phyloP scores from a whole-genome alignment of 73 alveolate genomes.

The Paramecium sexaurelia region DNA sequence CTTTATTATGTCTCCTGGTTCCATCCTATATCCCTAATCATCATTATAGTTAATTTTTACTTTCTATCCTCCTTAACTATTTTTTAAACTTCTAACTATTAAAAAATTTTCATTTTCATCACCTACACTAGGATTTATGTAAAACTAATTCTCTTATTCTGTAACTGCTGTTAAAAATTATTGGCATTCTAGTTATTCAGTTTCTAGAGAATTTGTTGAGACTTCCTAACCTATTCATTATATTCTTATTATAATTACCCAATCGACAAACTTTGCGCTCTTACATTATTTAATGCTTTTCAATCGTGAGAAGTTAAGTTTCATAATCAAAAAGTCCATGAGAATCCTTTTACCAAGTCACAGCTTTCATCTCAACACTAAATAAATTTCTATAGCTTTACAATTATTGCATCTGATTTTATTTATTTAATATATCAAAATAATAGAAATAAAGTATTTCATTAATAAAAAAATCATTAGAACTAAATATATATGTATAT shows the following conservation, averaged over 20 bases:
- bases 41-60: neutral
- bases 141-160: neutral
- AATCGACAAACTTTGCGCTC: constrained; percentile 16
- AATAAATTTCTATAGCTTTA: neutral
- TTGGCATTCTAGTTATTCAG: neutral
- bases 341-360: constrained; percentile 67
- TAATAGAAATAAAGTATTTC: neutral
- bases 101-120: constrained; percentile 32
- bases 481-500: too few species aligned
- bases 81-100: constrained; percentile 55
- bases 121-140: constrained; percentile 19
- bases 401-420: neutral
- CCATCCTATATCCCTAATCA: constrained; percentile 55
- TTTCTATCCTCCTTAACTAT: constrained; percentile 28
- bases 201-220: neutral
- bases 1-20: constrained; percentile 66
- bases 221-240: neutral
- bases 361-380: constrained; percentile 64
- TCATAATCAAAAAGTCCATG: constrained; percentile 69
- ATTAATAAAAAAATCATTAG: too few species aligned
- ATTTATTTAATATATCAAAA: neutral
- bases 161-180: constrained; percentile 34
- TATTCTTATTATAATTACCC: constrained; percentile 29
- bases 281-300: constrained; percentile 6
- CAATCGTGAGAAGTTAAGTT: constrained; percentile 42